These are phyloP conservation scores for Metschnikowia koreensis DNA, from an alignment of 805 yeast species.

Conservation along the genomic window DNA sequence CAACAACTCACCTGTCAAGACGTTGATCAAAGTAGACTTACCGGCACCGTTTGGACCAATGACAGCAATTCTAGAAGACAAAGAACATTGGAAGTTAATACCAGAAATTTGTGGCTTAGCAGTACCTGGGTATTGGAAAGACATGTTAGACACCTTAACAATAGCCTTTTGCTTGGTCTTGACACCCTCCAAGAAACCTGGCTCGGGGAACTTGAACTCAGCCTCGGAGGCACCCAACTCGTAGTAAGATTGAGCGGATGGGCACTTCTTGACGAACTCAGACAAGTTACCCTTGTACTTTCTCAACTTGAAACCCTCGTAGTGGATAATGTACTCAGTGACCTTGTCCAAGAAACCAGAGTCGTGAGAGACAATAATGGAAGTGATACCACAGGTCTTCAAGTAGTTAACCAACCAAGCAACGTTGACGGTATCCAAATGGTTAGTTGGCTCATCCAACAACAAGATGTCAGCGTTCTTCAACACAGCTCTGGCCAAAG, in stretches of 20 bases:
- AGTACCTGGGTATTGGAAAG: conserved; percentile 99
- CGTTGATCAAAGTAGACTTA: conserved; percentile 98
- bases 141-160: conserved; percentile 94
- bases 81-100: conserved; percentile 97
- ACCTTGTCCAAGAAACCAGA: conserved; percentile 98
- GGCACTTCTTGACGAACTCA: conserved; percentile 97
- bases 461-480: conserved; percentile 96
- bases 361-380: conserved; percentile 98
- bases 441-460: conserved; percentile 99
- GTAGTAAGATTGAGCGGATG: conserved; percentile 98
- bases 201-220: conserved; percentile 98
- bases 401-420: conserved; percentile 99
- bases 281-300: conserved; percentile 99
- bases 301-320: conserved; percentile 99
- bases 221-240: conserved; percentile 98
- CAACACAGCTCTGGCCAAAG: conserved; percentile 98
- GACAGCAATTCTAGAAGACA: conserved; percentile 99
- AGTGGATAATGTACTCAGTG: conserved; percentile 97
- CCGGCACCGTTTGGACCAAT: conserved; percentile 99
- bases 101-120: conserved; percentile 88
- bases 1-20: conserved; percentile 98
- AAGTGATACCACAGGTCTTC: conserved; percentile 97
- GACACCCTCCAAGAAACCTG: conserved; percentile 99
- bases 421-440: conserved; percentile 98
- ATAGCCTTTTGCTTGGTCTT: conserved; percentile 99